Base-by-base conservation (phyloP, 768 basidiomycete species). In the Lyophyllum decastes region DNA sequence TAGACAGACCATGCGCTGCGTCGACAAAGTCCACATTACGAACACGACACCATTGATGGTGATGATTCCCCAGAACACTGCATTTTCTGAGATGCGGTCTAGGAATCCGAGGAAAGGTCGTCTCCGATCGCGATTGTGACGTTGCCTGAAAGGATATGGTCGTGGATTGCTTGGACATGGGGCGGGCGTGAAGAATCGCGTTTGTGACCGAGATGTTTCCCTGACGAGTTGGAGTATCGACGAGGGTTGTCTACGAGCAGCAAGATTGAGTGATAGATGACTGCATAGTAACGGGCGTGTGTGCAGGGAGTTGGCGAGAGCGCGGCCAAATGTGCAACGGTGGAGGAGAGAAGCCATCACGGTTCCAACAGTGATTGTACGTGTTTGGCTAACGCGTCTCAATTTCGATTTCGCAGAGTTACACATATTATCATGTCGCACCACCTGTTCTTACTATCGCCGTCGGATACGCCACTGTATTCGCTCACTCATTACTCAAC, bases 391-490 rank as follows among this genome's bases (percentile, higher is more conserved):
- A 3, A 17, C 30, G 52, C 59, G 57, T 60, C 45, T 60, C 25
- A 30, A 27, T 38, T 40, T 41, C 30, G 46, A 41, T 16, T 17
- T 38, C 35, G 35, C 35, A 17, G 8, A 38, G 16, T 11, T 2
- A 17, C 27, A 19, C 27, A 8, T 3, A 48, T 6, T 12, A 38
- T 64, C 61, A 94, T 94, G 92, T 93, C 90, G 58, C 90, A 93
- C 70, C 92, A 94, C 75, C 78, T 94, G 33, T 94, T 92, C 73
- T 67, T 94, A 53, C 76, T 94, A 50, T 94, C 92, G 55, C 92
- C 92, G 47, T 88, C 92, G 55, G 92, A 94, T 71, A 90, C 90
- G 19, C 93, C 92, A 21, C 75, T 94, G 63, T 94, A 94, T 75
- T 88, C 81, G 63, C 79, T 94, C 40, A 90, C 90, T 0, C 90